These are phyloP conservation scores for Salix udensis DNA, from an alignment of 345 rosid genomes.

Conservation along the genomic window DNA sequence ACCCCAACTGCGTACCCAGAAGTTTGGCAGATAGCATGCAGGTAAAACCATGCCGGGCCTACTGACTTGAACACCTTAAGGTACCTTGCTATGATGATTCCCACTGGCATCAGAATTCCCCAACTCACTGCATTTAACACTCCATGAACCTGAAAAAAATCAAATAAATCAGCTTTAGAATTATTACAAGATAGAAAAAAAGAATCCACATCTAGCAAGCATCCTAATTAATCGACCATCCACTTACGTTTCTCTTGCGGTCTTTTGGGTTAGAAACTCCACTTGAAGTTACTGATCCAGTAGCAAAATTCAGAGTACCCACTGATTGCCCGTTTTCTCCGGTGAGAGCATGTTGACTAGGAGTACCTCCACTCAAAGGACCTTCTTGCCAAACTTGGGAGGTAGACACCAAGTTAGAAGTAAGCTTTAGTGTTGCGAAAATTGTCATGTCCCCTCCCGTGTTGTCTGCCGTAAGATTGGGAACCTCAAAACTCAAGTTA, in stretches of 20 bases:
- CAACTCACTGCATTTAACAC: slow-evolving; percentile 78
- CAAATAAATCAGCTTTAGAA: neutral
- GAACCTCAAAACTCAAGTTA: slow-evolving; percentile 45
- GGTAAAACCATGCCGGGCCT: slow-evolving; percentile 86
- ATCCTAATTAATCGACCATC: neutral
- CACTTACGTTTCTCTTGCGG: slow-evolving; percentile 69
- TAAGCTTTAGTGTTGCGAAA: slow-evolving; percentile 57
- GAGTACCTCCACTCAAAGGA: slow-evolving; percentile 25
- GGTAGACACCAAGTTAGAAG: slow-evolving; percentile 14
- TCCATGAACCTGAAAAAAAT: slow-evolving; percentile 62
- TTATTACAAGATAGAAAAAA: no score
- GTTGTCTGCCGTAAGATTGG: slow-evolving; percentile 27
- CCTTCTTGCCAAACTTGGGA: slow-evolving; percentile 77
- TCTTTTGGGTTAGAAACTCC: slow-evolving; percentile 30
- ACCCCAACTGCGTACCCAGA: slow-evolving; percentile 74
- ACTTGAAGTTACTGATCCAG: slow-evolving; percentile 36
- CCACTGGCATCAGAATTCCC: slow-evolving; percentile 77
- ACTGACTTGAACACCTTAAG: slow-evolving; percentile 70
- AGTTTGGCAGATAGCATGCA: slow-evolving; percentile 64
- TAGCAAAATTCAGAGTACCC: slow-evolving; percentile 39
- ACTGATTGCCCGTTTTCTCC: slow-evolving; percentile 34
- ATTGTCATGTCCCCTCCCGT: slow-evolving; percentile 42
- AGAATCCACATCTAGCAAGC: neutral
- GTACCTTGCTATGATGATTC: slow-evolving; percentile 76
- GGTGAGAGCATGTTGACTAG: neutral